Conservation (phyloP, 345 rosid genomes). For the Schrenkiella parvula region DNA sequence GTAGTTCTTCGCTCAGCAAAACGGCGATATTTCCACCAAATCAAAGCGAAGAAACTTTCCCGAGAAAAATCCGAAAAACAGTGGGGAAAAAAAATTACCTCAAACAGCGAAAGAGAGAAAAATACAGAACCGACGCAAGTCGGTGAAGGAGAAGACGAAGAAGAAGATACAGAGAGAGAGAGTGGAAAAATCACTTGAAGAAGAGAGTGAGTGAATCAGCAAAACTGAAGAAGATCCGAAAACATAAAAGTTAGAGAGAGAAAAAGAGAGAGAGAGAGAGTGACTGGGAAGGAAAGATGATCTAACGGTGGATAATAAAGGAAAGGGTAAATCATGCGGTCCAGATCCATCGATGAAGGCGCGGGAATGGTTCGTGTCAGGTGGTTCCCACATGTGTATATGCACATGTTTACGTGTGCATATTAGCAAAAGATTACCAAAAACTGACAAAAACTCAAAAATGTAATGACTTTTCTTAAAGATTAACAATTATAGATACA, state of each 20-base stretch:
- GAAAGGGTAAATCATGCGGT: conserved; percentile 4
- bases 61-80: conserved; percentile 4
- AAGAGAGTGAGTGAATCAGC: conserved; percentile 15
- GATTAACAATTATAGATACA: neutral
- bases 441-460: neutral
- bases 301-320: conserved; percentile 41
- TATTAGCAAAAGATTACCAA: conserved; percentile 7
- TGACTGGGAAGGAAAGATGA: conserved; percentile 23
- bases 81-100: conserved; percentile 4
- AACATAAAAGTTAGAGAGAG: conserved; percentile 18
- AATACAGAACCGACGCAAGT: conserved; percentile 1
- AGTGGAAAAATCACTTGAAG: neutral
- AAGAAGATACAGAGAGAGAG: conserved; percentile 5
- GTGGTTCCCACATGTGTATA: conserved; percentile 36
- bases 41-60: conserved; percentile 1
- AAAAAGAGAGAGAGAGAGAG: neutral
- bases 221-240: conserved; percentile 27
- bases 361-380: conserved; percentile 31
- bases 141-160: neutral
- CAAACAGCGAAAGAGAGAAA: neutral
- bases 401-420: conserved; percentile 32
- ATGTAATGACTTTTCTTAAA: neutral
- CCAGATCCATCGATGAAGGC: conserved; percentile 26
- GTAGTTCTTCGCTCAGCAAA: neutral
- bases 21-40: conserved; percentile 7